These are phyloP conservation scores for Ottelia alismoides DNA, from an alignment of 106 monocot genomes.

Conservation along the genomic window DNA sequence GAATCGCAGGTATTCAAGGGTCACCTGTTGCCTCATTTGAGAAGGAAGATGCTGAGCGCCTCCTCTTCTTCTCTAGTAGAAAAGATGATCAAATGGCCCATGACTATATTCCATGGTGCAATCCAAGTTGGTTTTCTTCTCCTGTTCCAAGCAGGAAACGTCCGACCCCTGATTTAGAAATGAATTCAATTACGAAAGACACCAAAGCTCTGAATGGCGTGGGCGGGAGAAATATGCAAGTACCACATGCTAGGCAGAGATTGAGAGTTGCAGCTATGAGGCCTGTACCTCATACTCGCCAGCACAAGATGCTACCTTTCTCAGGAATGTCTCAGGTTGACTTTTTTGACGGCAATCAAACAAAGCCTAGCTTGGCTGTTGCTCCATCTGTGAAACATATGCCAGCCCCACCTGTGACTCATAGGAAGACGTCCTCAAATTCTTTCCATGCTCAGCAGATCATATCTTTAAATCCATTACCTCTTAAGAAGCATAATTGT, in stretches of 20 bases:
- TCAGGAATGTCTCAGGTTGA: slow-evolving; percentile 17
- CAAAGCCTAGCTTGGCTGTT: slow-evolving; percentile 23
- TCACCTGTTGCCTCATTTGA: slow-evolving; percentile 84
- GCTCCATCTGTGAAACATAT: slow-evolving; percentile 25
- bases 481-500: slow-evolving; percentile 87
- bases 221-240: slow-evolving; percentile 6
- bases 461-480: slow-evolving; percentile 67
- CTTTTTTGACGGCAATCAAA: slow-evolving; percentile 22
- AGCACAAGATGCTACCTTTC: slow-evolving; percentile 53
- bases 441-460: slow-evolving; percentile 56
- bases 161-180: slow-evolving; percentile 13
- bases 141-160: slow-evolving; percentile 32
- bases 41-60: slow-evolving; percentile 80
- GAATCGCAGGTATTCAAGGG: slow-evolving; percentile 74
- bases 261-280: slow-evolving; percentile 46
- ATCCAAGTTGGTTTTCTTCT: slow-evolving; percentile 35
- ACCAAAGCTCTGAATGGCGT: slow-evolving; percentile 4
- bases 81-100: slow-evolving; percentile 13
- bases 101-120: slow-evolving; percentile 3
- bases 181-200: slow-evolving; percentile 6
- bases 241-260: slow-evolving; percentile 14
- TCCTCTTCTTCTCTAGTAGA: slow-evolving; percentile 65
- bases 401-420: slow-evolving; percentile 31
- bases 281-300: slow-evolving; percentile 55
- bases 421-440: slow-evolving; percentile 46